Evolutionary conservation across 1,139 yeast genomes (phyloP), one percentile per base, ranked within the genome.

Genomic region (Zygoascus sp.): DNA sequence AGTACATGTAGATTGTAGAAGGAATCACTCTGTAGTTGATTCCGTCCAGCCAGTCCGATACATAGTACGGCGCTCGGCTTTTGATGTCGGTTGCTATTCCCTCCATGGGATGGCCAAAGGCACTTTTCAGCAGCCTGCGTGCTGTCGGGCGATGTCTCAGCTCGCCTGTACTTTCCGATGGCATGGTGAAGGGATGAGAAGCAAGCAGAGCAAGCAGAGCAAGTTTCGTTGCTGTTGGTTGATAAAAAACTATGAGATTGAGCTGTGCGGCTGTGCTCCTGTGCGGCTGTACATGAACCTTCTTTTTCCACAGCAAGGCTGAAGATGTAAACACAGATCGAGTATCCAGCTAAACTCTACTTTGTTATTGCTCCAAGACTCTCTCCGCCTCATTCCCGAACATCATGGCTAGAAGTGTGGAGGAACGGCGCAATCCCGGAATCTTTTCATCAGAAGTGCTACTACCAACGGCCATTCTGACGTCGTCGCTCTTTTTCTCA

Each of bases 11-110:
- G 2, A 85, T 67, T 0, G 89, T 82, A 0, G 95, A 74, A 0
- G 98, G 97, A 2, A 92, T 72, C n/a, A 89, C 94, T 57, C 97
- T 68, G 62, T 92, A 92, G 62, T 87, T 83, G 68, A 77, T 74
- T 0, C 92, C 90, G 66, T 92, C 98, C 16, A 61, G 74, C 78
- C 92, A 84, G 62, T 90, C 97, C 1, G 89, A 78, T 41, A 57
- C 50, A 60, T 89, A 90, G 60, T 74, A 78, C 0, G 96, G 96
- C 15, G 77, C 55, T 44, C 94, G 63, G 22, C 69, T 66, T 44
- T 63, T 63, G 44, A 84, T 57, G 57, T 85, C 95, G 43, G 71
- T 68, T 51, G 66, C 65, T 23, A 83, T 74, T 2, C 90, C 90
- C 49, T 66, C 67, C 9, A 83, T 83, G 49, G 72, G 62, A 43